A percentile compares a stretch with the other conserved stretches of the same genome.
Conservation (phyloP, 2,329 filamentous ascomycete genomes). For the Ophiostoma sp. region DNA sequence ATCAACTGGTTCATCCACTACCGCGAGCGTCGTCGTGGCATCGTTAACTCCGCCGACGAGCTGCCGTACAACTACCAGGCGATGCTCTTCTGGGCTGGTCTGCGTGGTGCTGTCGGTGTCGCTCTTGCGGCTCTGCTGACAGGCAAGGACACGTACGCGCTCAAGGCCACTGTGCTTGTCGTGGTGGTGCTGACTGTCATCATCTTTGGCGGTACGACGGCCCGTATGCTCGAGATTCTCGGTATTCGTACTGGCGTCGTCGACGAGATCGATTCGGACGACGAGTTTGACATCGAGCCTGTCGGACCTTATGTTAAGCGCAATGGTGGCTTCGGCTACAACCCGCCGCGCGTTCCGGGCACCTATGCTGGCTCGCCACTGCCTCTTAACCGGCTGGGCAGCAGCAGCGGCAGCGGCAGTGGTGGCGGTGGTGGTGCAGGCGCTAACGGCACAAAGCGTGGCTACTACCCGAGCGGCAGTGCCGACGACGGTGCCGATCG, state of each 20-base stretch:
- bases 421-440: constrained; percentile 32
- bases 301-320: constrained; percentile 78
- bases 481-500: constrained; percentile 34
- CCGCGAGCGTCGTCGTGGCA: constrained; percentile 71
- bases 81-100: constrained; percentile 99
- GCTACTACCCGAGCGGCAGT: constrained; percentile 28
- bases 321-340: constrained; percentile 76
- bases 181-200: constrained; percentile 98
- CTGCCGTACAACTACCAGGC: constrained; percentile 93
- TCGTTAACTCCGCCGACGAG: constrained; percentile 75
- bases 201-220: constrained; percentile 96
- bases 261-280: constrained; percentile 95
- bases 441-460: constrained; percentile 32
- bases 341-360: constrained; percentile 58
- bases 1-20: constrained; percentile 95
- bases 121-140: constrained; percentile 86
- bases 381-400: constrained; percentile 53
- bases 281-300: constrained; percentile 94
- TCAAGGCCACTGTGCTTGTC: constrained; percentile 93
- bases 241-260: constrained; percentile 96
- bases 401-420: constrained; percentile 26
- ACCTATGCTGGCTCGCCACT: constrained; percentile 50
- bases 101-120: constrained; percentile 93
- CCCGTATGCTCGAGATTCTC: constrained; percentile 94
- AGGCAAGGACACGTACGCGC: constrained; percentile 75